Evolutionary conservation across 2,329 filamentous ascomycete species (phyloP).

Genomic region (Penicillium palitans): DNA sequence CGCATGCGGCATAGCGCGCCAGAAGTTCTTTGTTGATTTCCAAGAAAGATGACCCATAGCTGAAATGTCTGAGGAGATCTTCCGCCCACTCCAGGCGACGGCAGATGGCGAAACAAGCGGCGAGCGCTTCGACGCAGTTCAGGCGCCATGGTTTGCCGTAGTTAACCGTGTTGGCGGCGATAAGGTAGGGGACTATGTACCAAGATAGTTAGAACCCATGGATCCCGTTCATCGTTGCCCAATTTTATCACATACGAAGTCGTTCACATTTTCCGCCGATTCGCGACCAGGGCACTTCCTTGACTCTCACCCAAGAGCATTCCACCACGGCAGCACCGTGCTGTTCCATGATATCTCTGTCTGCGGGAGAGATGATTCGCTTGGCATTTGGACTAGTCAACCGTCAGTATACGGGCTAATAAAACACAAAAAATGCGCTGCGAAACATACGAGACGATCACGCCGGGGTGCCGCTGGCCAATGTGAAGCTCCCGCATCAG

Average conservation of each 20-base stretch:
- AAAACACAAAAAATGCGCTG: not conserved
- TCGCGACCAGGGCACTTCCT: slow-evolving; percentile 85
- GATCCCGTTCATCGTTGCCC: not conserved
- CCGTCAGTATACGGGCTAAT: slow-evolving; percentile 3
- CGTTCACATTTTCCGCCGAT: slow-evolving; percentile 94
- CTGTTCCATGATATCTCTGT: slow-evolving; percentile 77
- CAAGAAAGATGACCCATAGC: slow-evolving; percentile 83
- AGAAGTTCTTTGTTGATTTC: slow-evolving; percentile 84
- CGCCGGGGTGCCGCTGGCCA: slow-evolving; percentile 86
- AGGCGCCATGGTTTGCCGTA: slow-evolving; percentile 94
- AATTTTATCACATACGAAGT: slow-evolving; percentile 50
- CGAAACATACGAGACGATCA: slow-evolving; percentile 72
- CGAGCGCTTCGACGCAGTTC: slow-evolving; percentile 94
- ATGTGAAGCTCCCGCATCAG: slow-evolving; percentile 91
- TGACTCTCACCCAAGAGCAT: slow-evolving; percentile 91
- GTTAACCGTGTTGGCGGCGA: slow-evolving; percentile 95
- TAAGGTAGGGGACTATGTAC: slow-evolving; percentile 74
- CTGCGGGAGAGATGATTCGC: slow-evolving; percentile 76
- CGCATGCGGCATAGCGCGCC: slow-evolving; percentile 80
- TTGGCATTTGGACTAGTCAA: slow-evolving; percentile 75
- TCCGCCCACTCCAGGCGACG: slow-evolving; percentile 89
- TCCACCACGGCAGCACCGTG: slow-evolving; percentile 95
- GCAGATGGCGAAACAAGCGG: slow-evolving; percentile 90
- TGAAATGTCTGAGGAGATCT: slow-evolving; percentile 77
- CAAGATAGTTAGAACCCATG: not conserved